Conservation (phyloP, 805 yeast genomes). For the Schwanniomyces occidentalis region DNA sequence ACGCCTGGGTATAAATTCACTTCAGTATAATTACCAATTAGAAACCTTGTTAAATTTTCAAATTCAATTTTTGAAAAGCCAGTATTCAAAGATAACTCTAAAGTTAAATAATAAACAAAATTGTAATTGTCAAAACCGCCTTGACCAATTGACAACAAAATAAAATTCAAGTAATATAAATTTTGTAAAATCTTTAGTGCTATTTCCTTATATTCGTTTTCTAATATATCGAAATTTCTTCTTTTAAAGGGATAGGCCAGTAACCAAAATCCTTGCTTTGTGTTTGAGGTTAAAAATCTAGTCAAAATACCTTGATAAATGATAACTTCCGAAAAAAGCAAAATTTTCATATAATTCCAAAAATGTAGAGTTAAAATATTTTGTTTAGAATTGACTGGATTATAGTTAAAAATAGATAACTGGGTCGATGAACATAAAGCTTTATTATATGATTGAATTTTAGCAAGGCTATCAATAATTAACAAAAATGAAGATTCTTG, state of each 20-base stretch:
- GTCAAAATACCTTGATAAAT: conserved; percentile 52
- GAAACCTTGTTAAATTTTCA: conserved; percentile 29
- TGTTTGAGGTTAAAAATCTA: conserved; percentile 25
- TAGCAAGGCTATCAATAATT: conserved; percentile 17
- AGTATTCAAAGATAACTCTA: conserved; percentile 39
- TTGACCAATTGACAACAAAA: conserved; percentile 55
- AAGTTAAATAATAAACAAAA: conserved; percentile 52
- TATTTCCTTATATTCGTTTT: conserved; percentile 26
- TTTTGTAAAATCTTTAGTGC: conserved; percentile 34
- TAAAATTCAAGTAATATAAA: conserved; percentile 46
- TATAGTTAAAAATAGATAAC: conserved; percentile 15
- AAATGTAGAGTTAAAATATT: conserved; percentile 12
- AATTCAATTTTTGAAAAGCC: conserved; percentile 21
- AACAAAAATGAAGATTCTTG: conserved; percentile 15
- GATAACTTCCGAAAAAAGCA: conserved; percentile 49
- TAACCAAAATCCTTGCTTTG: conserved; percentile 1
- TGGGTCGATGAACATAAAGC: conserved; percentile 14
- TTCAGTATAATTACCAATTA: conserved; percentile 37
- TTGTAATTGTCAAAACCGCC: conserved; percentile 68
- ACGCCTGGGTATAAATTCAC: conserved; percentile 27
- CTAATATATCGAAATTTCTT: conserved; percentile 13
- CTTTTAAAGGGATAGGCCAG: neutral
- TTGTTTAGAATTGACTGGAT: conserved; percentile 8
- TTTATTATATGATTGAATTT: conserved; percentile 31
- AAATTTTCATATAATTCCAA: conserved; percentile 41